Base-by-base conservation (phyloP, 139 green algal genomes). In the Marvania coccoides region DNA sequence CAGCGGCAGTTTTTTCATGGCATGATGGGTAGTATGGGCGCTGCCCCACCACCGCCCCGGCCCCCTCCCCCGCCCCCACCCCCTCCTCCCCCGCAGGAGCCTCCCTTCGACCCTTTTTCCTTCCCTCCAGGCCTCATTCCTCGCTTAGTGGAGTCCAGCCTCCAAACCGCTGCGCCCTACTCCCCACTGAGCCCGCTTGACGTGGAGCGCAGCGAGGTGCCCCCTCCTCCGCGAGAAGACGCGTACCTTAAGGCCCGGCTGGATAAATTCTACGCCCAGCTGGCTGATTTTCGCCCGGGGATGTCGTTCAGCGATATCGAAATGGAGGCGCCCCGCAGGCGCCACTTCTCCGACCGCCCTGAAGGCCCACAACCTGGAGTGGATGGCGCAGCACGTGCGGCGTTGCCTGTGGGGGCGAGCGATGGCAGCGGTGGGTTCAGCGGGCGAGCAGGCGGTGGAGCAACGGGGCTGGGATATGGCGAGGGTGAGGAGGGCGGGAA, bases 111-210 rank as follows among this genome's bases (percentile, higher is more conserved):
- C 58, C 77, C 80, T 46, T 79, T 89, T 57, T 81, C 69, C 34
- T 94, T 95, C 69, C 88, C 88, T 4, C 84, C 88, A 79, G 60
- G 70, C 31, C 70, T 93, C n/a, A 85, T 92, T 6, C 86, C 86
- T 13, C 54, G 71, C 31, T 75, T 93, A 26, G 81, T 87, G 42
- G 56, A 73, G 46, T 76, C 88, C 10, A 85, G 84, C 54, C 76
- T 74, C 51, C 65, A 78, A 48, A 76, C 62, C 6, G 74, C 83
- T 42, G 58, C 77, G 42, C 69, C 85, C 29, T 94, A 94, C 74
- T 76, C 81, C 4, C 83, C 86, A 0, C 46, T 60, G 34, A 34
- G 37, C 26, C 58, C 57, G 24, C 51, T 61, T 6, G 72, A 84
- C 40, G 66, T 86, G 8, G 62, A 72, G 61, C 10, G 12, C 9